Evolutionary conservation across 306 rosid species (phyloP).

Genomic region (Quercus wislizeni): DNA sequence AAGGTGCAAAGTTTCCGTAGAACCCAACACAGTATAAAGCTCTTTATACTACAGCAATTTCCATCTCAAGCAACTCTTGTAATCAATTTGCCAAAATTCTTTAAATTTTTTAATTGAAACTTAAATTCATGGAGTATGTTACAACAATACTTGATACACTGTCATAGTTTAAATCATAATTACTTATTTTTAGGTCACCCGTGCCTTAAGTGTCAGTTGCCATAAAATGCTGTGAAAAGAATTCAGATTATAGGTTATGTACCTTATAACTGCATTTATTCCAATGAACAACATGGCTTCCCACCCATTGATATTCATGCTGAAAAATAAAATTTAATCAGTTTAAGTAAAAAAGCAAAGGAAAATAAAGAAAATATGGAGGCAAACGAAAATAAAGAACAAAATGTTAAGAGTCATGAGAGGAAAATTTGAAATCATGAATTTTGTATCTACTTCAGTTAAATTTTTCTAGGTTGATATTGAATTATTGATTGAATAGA

Average conservation of each 20-base stretch:
- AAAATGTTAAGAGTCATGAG: too few species aligned
- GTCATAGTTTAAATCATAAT: neutral
- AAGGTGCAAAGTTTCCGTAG: neutral
- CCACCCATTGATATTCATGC: slow-evolving; percentile 76
- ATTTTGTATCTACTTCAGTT: neutral
- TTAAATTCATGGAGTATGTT: neutral
- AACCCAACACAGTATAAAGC: too few species aligned
- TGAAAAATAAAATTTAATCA: slow-evolving; percentile 30
- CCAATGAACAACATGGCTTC: slow-evolving; percentile 88
- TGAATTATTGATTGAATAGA: neutral
- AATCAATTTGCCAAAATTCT: neutral
- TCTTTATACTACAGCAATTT: too few species aligned
- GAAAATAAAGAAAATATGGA: neutral
- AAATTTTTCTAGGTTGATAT: neutral
- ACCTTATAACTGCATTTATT: slow-evolving; percentile 88
- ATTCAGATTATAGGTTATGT: slow-evolving; percentile 14
- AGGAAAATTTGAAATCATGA: too few species aligned
- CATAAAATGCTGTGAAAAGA: neutral
- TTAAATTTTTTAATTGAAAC: too few species aligned
- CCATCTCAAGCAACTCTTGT: neutral
- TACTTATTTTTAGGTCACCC: neutral
- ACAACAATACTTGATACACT: neutral
- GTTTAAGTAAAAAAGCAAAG: slow-evolving; percentile 18
- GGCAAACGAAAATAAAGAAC: too few species aligned
- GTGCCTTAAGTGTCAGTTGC: slow-evolving; percentile 8